phyloP scores from a whole-genome alignment of 176 grass and related monocot species.

The Eremochloa ophiuroides region DNA sequence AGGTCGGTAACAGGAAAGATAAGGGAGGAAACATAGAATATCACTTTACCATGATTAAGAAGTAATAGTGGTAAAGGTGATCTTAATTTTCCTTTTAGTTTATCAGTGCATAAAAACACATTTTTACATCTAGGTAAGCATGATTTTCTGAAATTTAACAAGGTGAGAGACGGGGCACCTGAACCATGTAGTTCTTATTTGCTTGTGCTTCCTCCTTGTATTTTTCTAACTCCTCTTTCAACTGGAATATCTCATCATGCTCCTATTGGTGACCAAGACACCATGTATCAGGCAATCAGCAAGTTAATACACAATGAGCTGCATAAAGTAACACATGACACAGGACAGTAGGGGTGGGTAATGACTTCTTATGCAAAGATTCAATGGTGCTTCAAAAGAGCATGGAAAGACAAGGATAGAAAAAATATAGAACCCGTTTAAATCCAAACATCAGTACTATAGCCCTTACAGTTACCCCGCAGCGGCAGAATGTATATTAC shows the following conservation, averaged over 20 bases:
- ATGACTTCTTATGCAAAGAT: not conserved
- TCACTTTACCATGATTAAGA: not conserved
- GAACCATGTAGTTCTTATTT: conserved; percentile 95
- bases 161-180: conserved; percentile 35
- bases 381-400: not conserved
- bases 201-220: conserved; percentile 81
- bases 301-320: not conserved
- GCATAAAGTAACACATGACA: conserved; percentile 15
- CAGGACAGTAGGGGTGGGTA: not conserved
- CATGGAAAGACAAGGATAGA: not conserved
- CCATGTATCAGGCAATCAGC: not conserved
- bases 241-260: conserved; percentile 64
- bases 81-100: not conserved
- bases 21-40: not conserved
- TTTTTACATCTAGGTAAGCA: not conserved
- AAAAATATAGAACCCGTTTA: not conserved
- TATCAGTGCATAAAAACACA: not conserved
- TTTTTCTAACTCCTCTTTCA: conserved; percentile 86
- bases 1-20: not conserved
- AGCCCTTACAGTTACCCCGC: not conserved
- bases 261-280: conserved; percentile 29
- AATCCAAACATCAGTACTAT: not conserved
- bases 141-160: not conserved
- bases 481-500: not conserved
- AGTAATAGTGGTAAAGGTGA: not conserved